Percentiles rank a stretch among this genome's conserved stretches.
Conservation (phyloP, 352 stramenopile species). For the Globisporangium acanthophoron region DNA sequence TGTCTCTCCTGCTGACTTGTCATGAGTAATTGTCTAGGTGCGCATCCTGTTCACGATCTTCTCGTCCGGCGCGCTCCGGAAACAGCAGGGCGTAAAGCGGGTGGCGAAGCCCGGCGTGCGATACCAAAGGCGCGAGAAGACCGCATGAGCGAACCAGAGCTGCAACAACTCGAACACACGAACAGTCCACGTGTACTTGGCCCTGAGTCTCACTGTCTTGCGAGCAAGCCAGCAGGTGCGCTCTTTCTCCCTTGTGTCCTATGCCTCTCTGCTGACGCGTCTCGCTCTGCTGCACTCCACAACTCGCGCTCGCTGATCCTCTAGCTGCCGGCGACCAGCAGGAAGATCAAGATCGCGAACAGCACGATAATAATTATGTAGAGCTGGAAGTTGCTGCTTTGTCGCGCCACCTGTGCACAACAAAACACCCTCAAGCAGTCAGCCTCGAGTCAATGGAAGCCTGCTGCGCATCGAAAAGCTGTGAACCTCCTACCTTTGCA, state of each 20-base stretch:
- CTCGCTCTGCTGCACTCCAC: background rate
- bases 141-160: constrained; percentile 4
- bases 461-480: no score
- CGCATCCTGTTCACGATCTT: constrained; percentile 31
- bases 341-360: constrained; percentile 82
- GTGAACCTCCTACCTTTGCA: constrained; percentile 30
- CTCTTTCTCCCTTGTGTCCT: background rate
- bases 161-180: background rate
- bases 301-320: background rate
- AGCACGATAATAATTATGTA: constrained; percentile 89
- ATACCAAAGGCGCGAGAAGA: constrained; percentile 18
- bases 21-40: constrained; percentile 11
- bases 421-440: background rate
- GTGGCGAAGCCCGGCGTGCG: constrained; percentile 3
- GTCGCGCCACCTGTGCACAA: constrained; percentile 75
- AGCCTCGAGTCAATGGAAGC: background rate
- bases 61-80: constrained; percentile 20
- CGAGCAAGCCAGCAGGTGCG: background rate
- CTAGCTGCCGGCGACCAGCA: constrained; percentile 72
- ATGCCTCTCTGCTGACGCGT: no score
- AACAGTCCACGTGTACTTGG: constrained; percentile 3
- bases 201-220: background rate
- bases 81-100: background rate
- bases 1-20: background rate
- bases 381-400: constrained; percentile 93